Percentiles rank a stretch among this genome's conserved stretches.
These are phyloP conservation scores for Sporothrix sp. DNA, from an alignment of 2,329 filamentous ascomycete genomes.

Conservation along the genomic window DNA sequence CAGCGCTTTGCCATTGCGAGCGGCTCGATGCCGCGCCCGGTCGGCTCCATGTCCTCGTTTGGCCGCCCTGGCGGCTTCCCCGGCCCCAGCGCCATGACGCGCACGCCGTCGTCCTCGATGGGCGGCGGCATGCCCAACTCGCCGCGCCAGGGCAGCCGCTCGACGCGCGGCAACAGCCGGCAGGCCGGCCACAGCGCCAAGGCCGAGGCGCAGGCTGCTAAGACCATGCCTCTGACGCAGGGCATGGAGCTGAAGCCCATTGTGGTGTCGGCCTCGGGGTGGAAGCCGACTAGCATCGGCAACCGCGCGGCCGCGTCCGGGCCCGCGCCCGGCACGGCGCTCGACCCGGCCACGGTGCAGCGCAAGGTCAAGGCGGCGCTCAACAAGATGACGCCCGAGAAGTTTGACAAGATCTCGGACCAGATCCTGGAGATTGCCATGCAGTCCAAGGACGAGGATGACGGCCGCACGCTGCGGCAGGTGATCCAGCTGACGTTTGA, in stretches of 20 bases:
- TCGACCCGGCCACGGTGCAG: conserved; percentile 90
- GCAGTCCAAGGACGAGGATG: conserved; percentile 88
- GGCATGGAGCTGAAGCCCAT: conserved; percentile 76
- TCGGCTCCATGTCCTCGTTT: conserved; percentile 28
- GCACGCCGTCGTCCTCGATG: conserved; percentile 49
- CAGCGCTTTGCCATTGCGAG: conserved; percentile 62
- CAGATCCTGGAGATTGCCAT: conserved; percentile 87
- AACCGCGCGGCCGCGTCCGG: conserved; percentile 22
- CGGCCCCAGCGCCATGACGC: conserved; percentile 51
- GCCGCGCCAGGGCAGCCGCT: conserved; percentile 56
- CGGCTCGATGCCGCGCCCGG: conserved; percentile 39
- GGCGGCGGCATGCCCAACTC: conserved; percentile 55
- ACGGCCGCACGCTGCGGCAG: conserved; percentile 89
- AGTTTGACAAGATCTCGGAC: conserved; percentile 90
- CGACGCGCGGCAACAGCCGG: conserved; percentile 55
- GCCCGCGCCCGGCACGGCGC: conserved; percentile 31
- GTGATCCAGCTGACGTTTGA: conserved; percentile 99
- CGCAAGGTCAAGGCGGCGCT: conserved; percentile 96
- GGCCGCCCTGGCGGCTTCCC: conserved; percentile 55
- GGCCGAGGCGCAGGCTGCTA: conserved; percentile 60
- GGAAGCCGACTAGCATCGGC: conserved; percentile 74
- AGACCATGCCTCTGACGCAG: conserved; percentile 85
- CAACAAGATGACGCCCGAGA: conserved; percentile 99
- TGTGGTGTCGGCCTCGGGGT: conserved; percentile 60
- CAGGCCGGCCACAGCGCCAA: conserved; percentile 42